A percentile compares a stretch with the other conserved stretches of the same genome.
These are phyloP conservation scores for Tephrocybe sp. DNA, from an alignment of 768 basidiomycete species.

Conservation along the genomic window DNA sequence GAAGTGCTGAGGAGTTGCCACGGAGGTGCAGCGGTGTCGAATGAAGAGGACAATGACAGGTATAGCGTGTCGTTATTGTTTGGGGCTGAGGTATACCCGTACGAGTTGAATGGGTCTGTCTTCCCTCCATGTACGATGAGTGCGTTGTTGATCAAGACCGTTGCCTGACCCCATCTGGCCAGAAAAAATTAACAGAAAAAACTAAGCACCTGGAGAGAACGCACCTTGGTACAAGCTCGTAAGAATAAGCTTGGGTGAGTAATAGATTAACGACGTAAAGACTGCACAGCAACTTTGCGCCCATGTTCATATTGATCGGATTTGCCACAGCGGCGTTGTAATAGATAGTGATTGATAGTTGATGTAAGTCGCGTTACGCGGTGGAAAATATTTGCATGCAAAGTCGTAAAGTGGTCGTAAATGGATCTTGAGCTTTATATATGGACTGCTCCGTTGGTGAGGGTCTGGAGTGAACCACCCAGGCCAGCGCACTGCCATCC, in stretches of 20 bases:
- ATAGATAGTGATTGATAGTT: conserved; percentile 16
- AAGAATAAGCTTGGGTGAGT: conserved; percentile 18
- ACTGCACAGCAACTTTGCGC: conserved; percentile 12
- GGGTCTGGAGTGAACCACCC: background rate
- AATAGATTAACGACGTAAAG: conserved; percentile 17
- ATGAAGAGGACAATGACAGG: conserved; percentile 63
- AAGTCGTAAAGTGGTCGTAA: conserved; percentile 18
- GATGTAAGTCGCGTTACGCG: conserved; percentile 1
- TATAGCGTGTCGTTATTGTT: conserved; percentile 68
- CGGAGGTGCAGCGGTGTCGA: conserved; percentile 61
- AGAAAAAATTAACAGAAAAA: background rate
- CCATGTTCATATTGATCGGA: conserved; percentile 11
- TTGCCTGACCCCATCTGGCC: conserved; percentile 83
- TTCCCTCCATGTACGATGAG: conserved; percentile 83
- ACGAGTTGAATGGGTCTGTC: conserved; percentile 67
- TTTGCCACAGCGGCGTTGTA: background rate
- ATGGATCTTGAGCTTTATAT: conserved; percentile 8
- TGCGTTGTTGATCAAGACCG: conserved; percentile 52
- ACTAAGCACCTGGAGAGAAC: background rate
- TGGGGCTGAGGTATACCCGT: conserved; percentile 74
- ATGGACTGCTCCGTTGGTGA: conserved; percentile 3
- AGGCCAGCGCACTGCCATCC: background rate
- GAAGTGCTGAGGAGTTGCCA: conserved; percentile 61
- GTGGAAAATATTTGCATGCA: conserved; percentile 14
- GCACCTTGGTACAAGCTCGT: conserved; percentile 26